Conservation (phyloP, 1,284 basidiomycete species). For the Golubevia sp. region DNA sequence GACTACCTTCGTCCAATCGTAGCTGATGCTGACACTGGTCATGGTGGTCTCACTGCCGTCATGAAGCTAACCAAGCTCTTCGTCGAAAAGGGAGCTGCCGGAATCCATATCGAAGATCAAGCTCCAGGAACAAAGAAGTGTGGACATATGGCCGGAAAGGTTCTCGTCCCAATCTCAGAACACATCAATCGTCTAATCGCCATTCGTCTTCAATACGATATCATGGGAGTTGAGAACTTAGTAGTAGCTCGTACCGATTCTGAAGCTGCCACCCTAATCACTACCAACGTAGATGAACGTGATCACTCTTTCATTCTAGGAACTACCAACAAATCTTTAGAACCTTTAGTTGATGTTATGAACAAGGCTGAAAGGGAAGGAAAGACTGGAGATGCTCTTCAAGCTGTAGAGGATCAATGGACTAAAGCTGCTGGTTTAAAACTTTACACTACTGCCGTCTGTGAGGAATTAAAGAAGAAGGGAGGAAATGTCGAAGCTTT, state of each 20-base stretch:
- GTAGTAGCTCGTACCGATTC: conserved; percentile 77
- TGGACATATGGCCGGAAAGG: conserved; percentile 74
- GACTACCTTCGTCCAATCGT: conserved; percentile 64
- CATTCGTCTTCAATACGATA: conserved; percentile 77
- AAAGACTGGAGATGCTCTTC: conserved; percentile 77
- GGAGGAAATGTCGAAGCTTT: conserved; percentile 69
- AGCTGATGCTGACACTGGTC: conserved; percentile 65
- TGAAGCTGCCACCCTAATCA: conserved; percentile 93
- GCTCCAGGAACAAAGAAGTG: conserved; percentile 74
- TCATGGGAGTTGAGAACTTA: conserved; percentile 78
- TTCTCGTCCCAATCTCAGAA: conserved; percentile 72
- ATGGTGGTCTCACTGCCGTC: conserved; percentile 71
- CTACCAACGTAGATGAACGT: conserved; percentile 92
- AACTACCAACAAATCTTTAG: conserved; percentile 74
- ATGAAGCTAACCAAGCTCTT: conserved; percentile 80
- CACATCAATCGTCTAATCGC: conserved; percentile 80
- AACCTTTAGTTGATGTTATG: conserved; percentile 80
- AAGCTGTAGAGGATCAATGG: conserved; percentile 89
- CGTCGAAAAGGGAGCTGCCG: conserved; percentile 73
- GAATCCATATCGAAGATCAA: conserved; percentile 79
- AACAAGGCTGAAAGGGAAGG: conserved; percentile 79
- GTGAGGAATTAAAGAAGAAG: conserved; percentile 74
- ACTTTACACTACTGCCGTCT: conserved; percentile 77
- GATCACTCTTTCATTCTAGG: conserved; percentile 97
- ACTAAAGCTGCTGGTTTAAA: conserved; percentile 74